Evolutionary conservation across 2,329 filamentous ascomycete species (phyloP).

Genomic region (Ustilaginoidea virens): DNA sequence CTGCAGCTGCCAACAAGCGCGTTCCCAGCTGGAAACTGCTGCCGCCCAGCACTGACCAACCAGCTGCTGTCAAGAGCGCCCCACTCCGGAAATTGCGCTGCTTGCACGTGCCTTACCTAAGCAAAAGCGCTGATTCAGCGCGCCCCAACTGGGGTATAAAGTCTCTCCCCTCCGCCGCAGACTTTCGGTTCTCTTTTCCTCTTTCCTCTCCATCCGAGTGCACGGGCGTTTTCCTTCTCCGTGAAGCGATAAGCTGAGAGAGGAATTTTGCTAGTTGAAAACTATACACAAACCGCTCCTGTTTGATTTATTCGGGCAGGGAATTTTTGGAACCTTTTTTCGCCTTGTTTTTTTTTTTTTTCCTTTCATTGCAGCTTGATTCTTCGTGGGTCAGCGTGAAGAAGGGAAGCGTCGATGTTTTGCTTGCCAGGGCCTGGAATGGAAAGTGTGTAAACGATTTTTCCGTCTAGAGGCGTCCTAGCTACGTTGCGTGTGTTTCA

Average conservation of each 20-base stretch:
- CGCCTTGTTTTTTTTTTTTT: constrained; percentile 16
- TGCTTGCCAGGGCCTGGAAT: no score
- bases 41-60: no score
- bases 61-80: no score
- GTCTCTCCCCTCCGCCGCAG: constrained; percentile 6
- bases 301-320: constrained; percentile 49
- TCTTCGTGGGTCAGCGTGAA: constrained; percentile 20
- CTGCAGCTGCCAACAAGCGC: no score
- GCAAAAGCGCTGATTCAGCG: constrained; percentile 3
- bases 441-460: no score
- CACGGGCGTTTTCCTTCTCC: constrained; percentile 49
- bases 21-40: no score
- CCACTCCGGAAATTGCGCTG: no score
- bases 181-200: constrained; percentile 20
- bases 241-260: constrained; percentile 55
- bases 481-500: no score
- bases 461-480: no score
- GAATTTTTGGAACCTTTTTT: constrained; percentile 52
- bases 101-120: no score
- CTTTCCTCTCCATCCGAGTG: constrained; percentile 41
- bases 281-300: constrained; percentile 60
- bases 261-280: constrained; percentile 84
- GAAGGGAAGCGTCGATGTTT: constrained; percentile 15
- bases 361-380: constrained; percentile 26
- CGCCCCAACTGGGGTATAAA: constrained; percentile 17